These are phyloP conservation scores for Diaporthe citriasiana DNA, from an alignment of 2,329 filamentous ascomycete species.

Conservation along the genomic window DNA sequence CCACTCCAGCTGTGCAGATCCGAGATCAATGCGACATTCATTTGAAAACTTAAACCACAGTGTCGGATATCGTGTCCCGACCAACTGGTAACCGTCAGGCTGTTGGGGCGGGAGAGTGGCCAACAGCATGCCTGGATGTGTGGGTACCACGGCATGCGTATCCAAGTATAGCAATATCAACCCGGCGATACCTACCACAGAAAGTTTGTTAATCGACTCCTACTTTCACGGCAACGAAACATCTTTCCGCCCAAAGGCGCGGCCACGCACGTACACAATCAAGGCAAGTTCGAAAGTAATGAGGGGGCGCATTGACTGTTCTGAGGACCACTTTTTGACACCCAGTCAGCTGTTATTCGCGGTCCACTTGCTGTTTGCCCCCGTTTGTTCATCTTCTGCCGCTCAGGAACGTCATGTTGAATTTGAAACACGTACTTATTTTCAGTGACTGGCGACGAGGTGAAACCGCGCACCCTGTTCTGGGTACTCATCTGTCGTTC, in stretches of 20 bases:
- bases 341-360: conserved; percentile 15
- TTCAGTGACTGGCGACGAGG: conserved; percentile 22
- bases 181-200: not conserved
- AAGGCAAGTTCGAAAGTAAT: conserved; percentile 23
- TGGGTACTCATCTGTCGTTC: not conserved
- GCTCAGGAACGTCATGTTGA: conserved; percentile 11
- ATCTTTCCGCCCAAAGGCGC: not conserved
- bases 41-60: conserved; percentile 42
- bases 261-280: conserved; percentile 3
- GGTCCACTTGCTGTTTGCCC: conserved; percentile 4
- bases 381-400: not conserved
- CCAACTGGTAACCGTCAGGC: conserved; percentile 33
- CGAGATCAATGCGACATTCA: conserved; percentile 36
- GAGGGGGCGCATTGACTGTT: conserved; percentile 30
- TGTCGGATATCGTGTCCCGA: conserved; percentile 37
- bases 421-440: conserved; percentile 28
- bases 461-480: conserved; percentile 13
- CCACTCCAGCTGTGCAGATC: conserved; percentile 40
- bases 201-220: not conserved
- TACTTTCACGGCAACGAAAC: conserved; percentile 18
- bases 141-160: conserved; percentile 16
- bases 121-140: conserved; percentile 11
- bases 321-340: conserved; percentile 35
- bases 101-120: conserved; percentile 31
- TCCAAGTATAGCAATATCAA: not conserved